These are phyloP conservation scores for Aschersonia sp. DNA, from an alignment of 2,329 filamentous ascomycete species.

Conservation along the genomic window DNA sequence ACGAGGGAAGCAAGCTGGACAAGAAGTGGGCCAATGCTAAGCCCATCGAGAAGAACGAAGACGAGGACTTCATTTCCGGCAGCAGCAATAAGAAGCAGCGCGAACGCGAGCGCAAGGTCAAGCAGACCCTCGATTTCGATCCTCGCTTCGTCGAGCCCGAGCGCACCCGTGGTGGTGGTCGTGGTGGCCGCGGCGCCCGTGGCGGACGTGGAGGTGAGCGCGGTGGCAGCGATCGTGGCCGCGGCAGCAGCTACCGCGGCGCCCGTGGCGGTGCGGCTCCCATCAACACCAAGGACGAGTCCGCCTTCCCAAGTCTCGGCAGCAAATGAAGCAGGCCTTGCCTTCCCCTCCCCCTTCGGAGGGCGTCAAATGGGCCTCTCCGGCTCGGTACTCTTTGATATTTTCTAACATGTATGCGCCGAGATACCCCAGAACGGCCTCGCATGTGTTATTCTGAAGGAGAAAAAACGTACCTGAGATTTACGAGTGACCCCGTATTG, in stretches of 20 bases:
- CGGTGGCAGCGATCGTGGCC: slow-evolving; percentile 32
- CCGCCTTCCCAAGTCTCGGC: slow-evolving; percentile 47
- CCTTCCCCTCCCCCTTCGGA: neutral
- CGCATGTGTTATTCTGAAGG: slow-evolving; percentile 2
- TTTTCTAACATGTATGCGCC: slow-evolving; percentile 2
- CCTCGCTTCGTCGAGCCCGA: slow-evolving; percentile 64
- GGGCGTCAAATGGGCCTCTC: neutral
- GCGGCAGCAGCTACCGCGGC: slow-evolving; percentile 25
- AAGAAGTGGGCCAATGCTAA: slow-evolving; percentile 92
- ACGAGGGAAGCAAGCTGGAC: slow-evolving; percentile 77
- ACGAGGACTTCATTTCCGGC: slow-evolving; percentile 66
- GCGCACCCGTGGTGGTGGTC: slow-evolving; percentile 37
- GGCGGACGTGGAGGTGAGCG: slow-evolving; percentile 35
- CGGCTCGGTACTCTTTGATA: slow-evolving; percentile 1
- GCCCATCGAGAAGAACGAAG: slow-evolving; percentile 48
- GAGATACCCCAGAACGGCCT: slow-evolving; percentile 5
- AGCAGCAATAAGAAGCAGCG: slow-evolving; percentile 65
- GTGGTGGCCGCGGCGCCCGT: slow-evolving; percentile 35
- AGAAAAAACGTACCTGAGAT: slow-evolving; percentile 1
- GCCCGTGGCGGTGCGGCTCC: slow-evolving; percentile 24
- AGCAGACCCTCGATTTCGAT: slow-evolving; percentile 81
- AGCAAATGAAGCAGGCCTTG: slow-evolving; percentile 25
- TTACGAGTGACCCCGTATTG: neutral
- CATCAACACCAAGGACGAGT: slow-evolving; percentile 44
- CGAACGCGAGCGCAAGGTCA: slow-evolving; percentile 83